Percentiles rank a stretch among this genome's conserved stretches.
phyloP scores from a whole-genome alignment of 202 grass and related monocot genomes.

The Dendrocalamus latiflorus region DNA sequence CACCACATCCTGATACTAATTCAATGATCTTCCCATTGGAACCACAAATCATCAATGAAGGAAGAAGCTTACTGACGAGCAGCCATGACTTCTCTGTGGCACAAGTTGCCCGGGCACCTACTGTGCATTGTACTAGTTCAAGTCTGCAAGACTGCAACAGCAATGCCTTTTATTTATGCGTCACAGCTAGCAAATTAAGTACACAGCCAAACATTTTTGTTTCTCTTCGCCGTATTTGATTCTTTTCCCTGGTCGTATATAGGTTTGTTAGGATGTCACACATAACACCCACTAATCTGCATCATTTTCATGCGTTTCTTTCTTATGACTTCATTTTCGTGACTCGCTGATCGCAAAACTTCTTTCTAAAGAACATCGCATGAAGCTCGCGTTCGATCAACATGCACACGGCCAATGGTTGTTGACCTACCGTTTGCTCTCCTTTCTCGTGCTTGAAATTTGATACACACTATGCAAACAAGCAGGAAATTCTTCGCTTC shows the following conservation, averaged over 20 bases:
- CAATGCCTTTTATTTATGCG: not conserved
- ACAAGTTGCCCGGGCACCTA: too few relatives aligned
- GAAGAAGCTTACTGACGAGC: not conserved
- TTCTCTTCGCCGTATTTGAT: not conserved
- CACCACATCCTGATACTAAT: too few relatives aligned
- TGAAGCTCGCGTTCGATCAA: not conserved
- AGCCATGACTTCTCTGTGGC: not conserved
- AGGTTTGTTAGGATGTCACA: constrained; percentile 28
- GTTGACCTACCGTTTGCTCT: not conserved
- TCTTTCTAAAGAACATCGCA: not conserved
- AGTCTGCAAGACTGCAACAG: not conserved
- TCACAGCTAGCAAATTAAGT: not conserved
- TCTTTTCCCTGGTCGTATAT: not conserved
- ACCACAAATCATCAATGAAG: not conserved
- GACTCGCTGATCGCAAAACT: not conserved
- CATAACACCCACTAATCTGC: constrained; percentile 17
- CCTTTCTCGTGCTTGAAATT: constrained; percentile 25
- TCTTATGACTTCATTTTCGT: not conserved
- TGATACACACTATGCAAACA: not conserved
- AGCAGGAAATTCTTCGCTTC: constrained; percentile 10
- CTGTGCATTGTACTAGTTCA: not conserved
- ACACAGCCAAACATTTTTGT: not conserved
- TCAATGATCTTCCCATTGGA: too few relatives aligned
- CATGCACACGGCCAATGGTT: not conserved
- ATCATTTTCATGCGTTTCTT: constrained; percentile 18